A percentile compares a stretch with the other conserved stretches of the same genome.
Evolutionary conservation across 805 yeast species (phyloP).

Genomic region (Candida corydali): DNA sequence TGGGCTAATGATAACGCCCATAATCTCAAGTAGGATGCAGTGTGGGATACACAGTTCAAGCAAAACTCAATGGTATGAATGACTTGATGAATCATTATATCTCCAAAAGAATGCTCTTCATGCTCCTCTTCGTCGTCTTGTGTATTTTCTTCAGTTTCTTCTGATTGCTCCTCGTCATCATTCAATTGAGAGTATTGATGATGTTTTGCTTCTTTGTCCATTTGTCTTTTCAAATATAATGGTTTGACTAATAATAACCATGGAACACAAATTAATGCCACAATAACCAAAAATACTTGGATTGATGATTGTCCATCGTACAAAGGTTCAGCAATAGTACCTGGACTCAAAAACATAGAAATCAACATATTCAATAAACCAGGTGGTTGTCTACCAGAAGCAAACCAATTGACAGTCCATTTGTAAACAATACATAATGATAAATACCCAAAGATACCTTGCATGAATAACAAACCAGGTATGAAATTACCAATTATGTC

Average conservation of each 20-base stretch:
- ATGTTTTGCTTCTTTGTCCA: conserved; percentile 51
- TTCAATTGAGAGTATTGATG: conserved; percentile 36
- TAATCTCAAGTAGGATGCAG: conserved; percentile 91
- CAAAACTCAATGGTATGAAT: conserved; percentile 98
- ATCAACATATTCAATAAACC: conserved; percentile 92
- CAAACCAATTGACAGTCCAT: conserved; percentile 92
- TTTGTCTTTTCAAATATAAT: conserved; percentile 56
- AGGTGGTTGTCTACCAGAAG: conserved; percentile 75
- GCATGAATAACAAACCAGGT: conserved; percentile 94
- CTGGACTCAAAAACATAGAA: conserved; percentile 93
- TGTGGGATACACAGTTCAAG: conserved; percentile 95
- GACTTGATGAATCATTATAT: conserved; percentile 93
- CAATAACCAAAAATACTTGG: conserved; percentile 64
- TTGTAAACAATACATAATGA: conserved; percentile 84
- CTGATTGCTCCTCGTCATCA: conserved; percentile 24
- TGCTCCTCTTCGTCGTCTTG: conserved; percentile 52
- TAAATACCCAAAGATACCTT: conserved; percentile 91
- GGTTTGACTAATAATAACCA: conserved; percentile 88
- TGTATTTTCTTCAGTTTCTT: conserved; percentile 23
- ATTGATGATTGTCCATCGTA: conserved; percentile 75
- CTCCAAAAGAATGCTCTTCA: conserved; percentile 70
- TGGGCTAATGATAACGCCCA: conserved; percentile 98
- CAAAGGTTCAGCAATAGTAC: conserved; percentile 73
- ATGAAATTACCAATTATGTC: conserved; percentile 90
- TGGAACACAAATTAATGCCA: conserved; percentile 90